Percentiles rank a stretch among this genome's conserved stretches.
phyloP scores from a whole-genome alignment of 1,139 yeast species.

The Magnusiomyces ingens region DNA sequence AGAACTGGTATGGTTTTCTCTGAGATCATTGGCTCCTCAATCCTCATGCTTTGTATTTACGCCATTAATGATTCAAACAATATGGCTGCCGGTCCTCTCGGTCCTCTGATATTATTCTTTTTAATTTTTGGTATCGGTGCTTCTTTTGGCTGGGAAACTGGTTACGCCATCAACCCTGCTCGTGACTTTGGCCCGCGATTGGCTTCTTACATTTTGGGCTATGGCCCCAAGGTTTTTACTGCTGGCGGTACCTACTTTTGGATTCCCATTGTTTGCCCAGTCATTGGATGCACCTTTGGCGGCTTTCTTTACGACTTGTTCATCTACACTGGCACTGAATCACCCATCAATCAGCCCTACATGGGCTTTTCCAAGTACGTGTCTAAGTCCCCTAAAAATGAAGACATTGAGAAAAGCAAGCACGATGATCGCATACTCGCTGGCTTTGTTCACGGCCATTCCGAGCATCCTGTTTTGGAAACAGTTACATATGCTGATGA shows the following conservation, averaged over 20 bases:
- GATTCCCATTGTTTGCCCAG: conserved; percentile 45
- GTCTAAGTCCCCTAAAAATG: neutral
- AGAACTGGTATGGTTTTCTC: conserved; percentile 42
- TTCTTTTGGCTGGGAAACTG: conserved; percentile 44
- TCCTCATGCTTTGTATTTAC: conserved; percentile 40
- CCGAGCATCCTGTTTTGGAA: conserved; percentile 11
- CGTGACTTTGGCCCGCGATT: conserved; percentile 49
- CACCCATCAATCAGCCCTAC: conserved; percentile 42
- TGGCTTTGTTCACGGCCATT: conserved; percentile 15
- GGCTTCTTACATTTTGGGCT: conserved; percentile 42
- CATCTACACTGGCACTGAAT: conserved; percentile 44
- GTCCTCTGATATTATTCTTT: conserved; percentile 41
- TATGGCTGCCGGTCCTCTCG: conserved; percentile 39
- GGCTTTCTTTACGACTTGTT: conserved; percentile 43
- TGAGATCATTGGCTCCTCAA: conserved; percentile 40
- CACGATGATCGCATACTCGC: conserved; percentile 13
- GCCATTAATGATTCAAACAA: conserved; percentile 46
- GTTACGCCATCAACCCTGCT: conserved; percentile 46
- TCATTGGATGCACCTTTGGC: conserved; percentile 41
- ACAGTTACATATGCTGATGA: conserved; percentile 4
- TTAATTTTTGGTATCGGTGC: conserved; percentile 41
- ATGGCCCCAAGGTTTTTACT: conserved; percentile 38
- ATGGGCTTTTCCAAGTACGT: conserved; percentile 15
- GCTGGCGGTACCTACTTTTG: conserved; percentile 41
- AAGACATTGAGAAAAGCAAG: neutral